phyloP scores from a whole-genome alignment of 371 early-diverging fungal species.

The Mucor racemosus region DNA sequence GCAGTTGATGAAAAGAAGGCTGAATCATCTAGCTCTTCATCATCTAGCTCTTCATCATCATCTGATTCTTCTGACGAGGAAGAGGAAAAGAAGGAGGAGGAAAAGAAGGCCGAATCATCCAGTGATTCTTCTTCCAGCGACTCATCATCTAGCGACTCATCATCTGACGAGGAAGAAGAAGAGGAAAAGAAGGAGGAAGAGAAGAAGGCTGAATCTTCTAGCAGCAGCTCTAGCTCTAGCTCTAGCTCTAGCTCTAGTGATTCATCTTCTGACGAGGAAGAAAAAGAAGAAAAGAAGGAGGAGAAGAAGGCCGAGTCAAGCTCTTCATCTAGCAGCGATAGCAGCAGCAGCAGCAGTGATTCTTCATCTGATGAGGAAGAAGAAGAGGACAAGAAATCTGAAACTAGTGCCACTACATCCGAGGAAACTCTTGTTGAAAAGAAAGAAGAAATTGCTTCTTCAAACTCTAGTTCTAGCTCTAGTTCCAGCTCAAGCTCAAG shows the following conservation, averaged over 20 bases:
- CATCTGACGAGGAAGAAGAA: constrained; percentile 22
- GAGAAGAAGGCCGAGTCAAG: constrained; percentile 23
- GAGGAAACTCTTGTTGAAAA: neutral
- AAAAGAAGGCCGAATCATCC: neutral
- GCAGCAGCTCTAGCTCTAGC: constrained; percentile 9
- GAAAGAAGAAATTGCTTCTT: neutral
- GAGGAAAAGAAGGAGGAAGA: constrained; percentile 17
- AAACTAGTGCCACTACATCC: constrained; percentile 14
- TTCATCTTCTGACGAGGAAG: constrained; percentile 24
- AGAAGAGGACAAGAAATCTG: constrained; percentile 23
- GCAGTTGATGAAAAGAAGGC: constrained; percentile 28
- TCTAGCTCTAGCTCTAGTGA: constrained; percentile 16
- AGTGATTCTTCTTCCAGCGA: neutral
- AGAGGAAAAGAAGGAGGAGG: neutral
- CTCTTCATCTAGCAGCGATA: constrained; percentile 10
- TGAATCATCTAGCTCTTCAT: constrained; percentile 7
- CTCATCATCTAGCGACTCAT: constrained; percentile 14
- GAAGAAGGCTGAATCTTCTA: constrained; percentile 18
- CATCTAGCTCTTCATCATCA: neutral
- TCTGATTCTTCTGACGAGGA: constrained; percentile 8
- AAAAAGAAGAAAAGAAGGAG: constrained; percentile 25
- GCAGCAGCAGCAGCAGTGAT: constrained; percentile 28
- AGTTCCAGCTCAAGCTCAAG: constrained; percentile 18
- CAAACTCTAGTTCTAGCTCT: neutral
- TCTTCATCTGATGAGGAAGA: constrained; percentile 21